Conservation (phyloP, 352 stramenopile species). For the Globisporangium parvum region DNA sequence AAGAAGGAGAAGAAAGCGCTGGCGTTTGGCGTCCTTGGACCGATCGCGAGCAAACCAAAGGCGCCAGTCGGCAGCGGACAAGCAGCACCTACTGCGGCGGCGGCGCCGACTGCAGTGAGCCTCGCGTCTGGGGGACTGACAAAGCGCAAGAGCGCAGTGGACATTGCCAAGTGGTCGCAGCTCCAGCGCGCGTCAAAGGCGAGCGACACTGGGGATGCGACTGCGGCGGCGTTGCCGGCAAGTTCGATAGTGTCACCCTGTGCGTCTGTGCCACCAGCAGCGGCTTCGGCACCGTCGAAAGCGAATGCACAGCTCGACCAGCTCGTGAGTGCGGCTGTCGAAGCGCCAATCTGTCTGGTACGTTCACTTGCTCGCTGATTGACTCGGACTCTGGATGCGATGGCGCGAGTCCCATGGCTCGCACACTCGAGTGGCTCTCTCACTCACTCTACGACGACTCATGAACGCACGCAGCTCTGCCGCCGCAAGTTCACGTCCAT, state of each 20-base stretch:
- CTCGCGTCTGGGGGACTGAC: too few relatives aligned
- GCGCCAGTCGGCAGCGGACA: not conserved
- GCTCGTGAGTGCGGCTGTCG: conserved; percentile 34
- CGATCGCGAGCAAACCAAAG: not conserved
- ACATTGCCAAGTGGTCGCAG: conserved; percentile 84
- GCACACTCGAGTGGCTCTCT: not conserved
- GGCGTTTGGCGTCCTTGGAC: not conserved
- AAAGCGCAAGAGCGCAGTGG: conserved; percentile 67
- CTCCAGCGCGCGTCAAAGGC: conserved; percentile 28
- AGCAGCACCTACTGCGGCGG: conserved; percentile 8
- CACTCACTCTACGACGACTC: too few relatives aligned
- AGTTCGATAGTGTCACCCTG: not conserved
- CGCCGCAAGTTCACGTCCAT: conserved; percentile 74
- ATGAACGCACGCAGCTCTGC: conserved; percentile 38
- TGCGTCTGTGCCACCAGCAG: not conserved
- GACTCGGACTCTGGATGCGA: not conserved
- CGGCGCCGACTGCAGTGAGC: not conserved
- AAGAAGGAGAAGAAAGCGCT: conserved; percentile 2
- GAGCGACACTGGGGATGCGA: conserved; percentile 12
- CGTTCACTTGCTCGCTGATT: conserved; percentile 1
- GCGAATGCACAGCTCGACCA: conserved; percentile 20
- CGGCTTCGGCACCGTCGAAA: conserved; percentile 3
- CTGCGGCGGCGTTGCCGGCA: not conserved
- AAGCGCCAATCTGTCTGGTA: conserved; percentile 80
- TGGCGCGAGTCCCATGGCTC: not conserved